These are phyloP conservation scores for Vanilla planifolia DNA, from an alignment of 106 monocot species.

Conservation along the genomic window DNA sequence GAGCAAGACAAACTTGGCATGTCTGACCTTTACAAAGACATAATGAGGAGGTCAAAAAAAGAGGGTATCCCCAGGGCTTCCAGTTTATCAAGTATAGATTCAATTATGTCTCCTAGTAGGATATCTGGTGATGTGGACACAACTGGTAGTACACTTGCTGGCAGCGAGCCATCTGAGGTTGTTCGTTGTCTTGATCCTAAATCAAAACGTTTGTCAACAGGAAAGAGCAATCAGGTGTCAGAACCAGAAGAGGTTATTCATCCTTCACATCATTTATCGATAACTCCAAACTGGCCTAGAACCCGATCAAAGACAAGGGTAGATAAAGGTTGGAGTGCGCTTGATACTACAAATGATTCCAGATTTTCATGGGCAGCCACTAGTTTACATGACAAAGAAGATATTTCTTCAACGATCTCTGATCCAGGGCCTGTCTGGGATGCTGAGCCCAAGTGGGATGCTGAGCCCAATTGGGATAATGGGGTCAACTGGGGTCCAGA, in stretches of 20 bases:
- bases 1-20: constrained; percentile 36
- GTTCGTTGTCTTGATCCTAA: constrained; percentile 88
- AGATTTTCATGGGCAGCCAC: constrained; percentile 58
- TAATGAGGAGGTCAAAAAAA: constrained; percentile 55
- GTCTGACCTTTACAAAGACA: constrained; percentile 72
- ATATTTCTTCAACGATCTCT: constrained; percentile 78
- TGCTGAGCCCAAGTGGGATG: constrained; percentile 62
- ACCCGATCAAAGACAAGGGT: constrained; percentile 74
- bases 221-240: constrained; percentile 47
- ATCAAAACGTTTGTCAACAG: constrained; percentile 65
- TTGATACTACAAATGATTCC: constrained; percentile 48
- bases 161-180: constrained; percentile 85
- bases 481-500: constrained; percentile 46
- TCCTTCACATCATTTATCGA: constrained; percentile 45
- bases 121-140: constrained; percentile 55
- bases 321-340: constrained; percentile 63
- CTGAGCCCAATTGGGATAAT: constrained; percentile 45
- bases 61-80: constrained; percentile 82
- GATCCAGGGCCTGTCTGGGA: constrained; percentile 78
- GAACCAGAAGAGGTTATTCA: constrained; percentile 89
- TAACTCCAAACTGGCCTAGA: constrained; percentile 71
- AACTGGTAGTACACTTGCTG: constrained; percentile 47
- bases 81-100: constrained; percentile 78
- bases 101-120: constrained; percentile 65
- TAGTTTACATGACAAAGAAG: constrained; percentile 54